Evolutionary conservation across 306 rosid genomes (phyloP).

Genomic region (Glycine tomentella): DNA sequence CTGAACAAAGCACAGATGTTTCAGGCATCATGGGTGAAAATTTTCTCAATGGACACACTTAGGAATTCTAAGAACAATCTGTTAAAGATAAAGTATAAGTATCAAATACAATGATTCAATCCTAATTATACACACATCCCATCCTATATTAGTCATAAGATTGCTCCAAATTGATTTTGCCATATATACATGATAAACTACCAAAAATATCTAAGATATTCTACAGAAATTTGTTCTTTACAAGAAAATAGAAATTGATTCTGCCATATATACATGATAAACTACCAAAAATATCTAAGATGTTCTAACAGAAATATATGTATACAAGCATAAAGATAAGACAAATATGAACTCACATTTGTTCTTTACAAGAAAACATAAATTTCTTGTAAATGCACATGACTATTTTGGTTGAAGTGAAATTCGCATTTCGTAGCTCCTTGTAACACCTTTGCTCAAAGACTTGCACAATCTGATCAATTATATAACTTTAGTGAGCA

Average conservation of each 20-base stretch:
- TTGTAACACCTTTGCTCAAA: conserved; percentile 96
- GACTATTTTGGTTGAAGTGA: conserved; percentile 73
- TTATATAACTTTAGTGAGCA: conserved; percentile 48
- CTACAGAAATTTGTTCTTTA: not conserved
- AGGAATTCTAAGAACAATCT: conserved; percentile 4
- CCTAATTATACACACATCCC: not conserved
- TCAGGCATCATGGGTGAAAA: conserved; percentile 2
- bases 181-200: too few species aligned
- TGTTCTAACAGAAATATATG: conserved; percentile 10
- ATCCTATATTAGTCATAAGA: not conserved
- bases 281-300: not conserved
- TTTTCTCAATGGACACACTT: not conserved
- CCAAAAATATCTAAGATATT: not conserved
- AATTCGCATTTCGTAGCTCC: conserved; percentile 83
- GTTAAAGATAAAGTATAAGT: not conserved
- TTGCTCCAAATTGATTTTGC: not conserved
- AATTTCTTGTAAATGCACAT: conserved; percentile 88
- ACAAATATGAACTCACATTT: conserved; percentile 73
- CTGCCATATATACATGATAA: conserved; percentile 1
- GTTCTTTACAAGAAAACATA: conserved; percentile 83
- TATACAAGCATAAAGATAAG: conserved; percentile 31
- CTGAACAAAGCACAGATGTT: not conserved
- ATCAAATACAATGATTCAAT: not conserved
- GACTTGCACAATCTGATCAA: conserved; percentile 73
- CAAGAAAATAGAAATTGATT: too few species aligned